These are phyloP conservation scores for Alternaria tenuissima DNA, from an alignment of 2,329 filamentous ascomycete species.

Conservation along the genomic window DNA sequence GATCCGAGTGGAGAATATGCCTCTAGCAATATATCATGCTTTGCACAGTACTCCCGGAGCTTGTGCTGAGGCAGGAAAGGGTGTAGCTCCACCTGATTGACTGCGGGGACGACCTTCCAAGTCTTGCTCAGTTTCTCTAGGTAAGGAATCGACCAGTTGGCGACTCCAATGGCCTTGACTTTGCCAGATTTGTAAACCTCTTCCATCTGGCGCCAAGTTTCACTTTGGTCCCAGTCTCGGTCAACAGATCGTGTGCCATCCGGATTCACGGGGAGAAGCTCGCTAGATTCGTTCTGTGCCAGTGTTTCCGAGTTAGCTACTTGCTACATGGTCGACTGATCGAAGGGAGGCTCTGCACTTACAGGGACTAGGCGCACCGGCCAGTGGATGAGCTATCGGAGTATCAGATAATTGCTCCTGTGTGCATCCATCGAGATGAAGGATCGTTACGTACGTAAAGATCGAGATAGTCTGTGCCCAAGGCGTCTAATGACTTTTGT, in stretches of 20 bases:
- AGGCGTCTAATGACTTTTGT: conserved; percentile 75
- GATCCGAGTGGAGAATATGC: conserved; percentile 21
- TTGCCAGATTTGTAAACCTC: conserved; percentile 35
- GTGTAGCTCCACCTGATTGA: conserved; percentile 28
- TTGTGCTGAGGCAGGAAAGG: conserved; percentile 17
- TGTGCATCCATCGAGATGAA: no score
- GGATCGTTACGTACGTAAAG: conserved; percentile 60
- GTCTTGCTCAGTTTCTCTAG: conserved; percentile 61
- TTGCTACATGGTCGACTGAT: no score
- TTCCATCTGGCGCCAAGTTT: conserved; percentile 45
- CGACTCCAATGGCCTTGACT: conserved; percentile 28
- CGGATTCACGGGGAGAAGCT: conserved; percentile 62
- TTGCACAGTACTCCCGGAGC: conserved; percentile 15
- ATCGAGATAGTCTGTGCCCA: conserved; percentile 84
- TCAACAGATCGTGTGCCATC: conserved; percentile 12
- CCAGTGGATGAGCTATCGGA: no score
- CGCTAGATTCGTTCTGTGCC: conserved; percentile 60
- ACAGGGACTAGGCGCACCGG: no score
- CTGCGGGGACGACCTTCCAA: conserved; percentile 20
- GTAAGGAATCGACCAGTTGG: conserved; percentile 27
- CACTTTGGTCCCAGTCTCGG: conserved; percentile 13
- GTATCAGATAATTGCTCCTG: no score
- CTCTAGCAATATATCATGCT: conserved; percentile 18
- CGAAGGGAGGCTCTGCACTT: no score
- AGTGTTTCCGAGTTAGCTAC: no score